Conservation (phyloP, 306 rosid genomes). For the Begonia fuchsioides region DNA sequence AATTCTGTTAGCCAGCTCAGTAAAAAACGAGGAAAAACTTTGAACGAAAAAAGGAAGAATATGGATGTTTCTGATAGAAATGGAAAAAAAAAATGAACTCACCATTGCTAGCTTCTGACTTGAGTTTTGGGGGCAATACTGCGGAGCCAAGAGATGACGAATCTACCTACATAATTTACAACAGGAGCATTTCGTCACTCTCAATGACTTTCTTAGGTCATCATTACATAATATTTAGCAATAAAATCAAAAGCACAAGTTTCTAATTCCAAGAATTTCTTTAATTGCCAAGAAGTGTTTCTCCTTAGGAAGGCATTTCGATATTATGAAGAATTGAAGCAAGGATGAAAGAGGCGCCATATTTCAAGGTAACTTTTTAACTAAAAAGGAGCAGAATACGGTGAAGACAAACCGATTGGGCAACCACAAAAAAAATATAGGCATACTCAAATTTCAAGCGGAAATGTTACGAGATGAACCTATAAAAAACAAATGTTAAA, state of each 20-base stretch:
- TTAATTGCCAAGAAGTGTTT: no score
- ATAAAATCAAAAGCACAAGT: no score
- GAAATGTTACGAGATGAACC: not conserved
- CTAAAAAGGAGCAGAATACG: not conserved
- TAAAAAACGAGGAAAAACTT: not conserved
- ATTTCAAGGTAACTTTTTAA: no score
- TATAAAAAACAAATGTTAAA: not conserved
- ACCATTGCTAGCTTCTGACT: constrained; percentile 29
- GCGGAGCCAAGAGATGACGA: constrained; percentile 17
- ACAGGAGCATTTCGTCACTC: constrained; percentile 1
- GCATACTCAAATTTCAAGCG: not conserved
- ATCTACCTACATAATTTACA: constrained; percentile 24
- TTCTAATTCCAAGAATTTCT: no score
- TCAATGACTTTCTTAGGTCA: not conserved
- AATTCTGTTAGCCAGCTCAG: not conserved
- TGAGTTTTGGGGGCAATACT: constrained; percentile 25
- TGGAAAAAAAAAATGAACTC: constrained; percentile 6
- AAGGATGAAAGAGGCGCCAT: not conserved
- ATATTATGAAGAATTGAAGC: not conserved
- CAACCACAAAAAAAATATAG: not conserved
- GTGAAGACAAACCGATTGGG: not conserved
- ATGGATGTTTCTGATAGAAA: not conserved
- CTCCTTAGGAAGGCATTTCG: no score
- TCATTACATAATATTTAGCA: no score
- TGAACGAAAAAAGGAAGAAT: no score